phyloP scores from a whole-genome alignment of 140 eudicot genomes.

The Anethum foeniculum region DNA sequence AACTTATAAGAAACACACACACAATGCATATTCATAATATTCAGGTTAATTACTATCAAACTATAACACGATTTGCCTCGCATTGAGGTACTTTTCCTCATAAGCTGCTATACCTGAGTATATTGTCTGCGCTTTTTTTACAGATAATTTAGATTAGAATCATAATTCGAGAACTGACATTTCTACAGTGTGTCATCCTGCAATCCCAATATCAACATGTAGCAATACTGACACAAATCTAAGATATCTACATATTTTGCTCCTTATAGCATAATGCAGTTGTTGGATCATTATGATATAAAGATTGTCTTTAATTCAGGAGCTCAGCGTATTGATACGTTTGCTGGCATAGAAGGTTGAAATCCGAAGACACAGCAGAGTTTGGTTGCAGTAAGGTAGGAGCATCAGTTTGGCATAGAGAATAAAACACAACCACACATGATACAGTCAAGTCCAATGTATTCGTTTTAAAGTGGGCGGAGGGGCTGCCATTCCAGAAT shows the following conservation, averaged over 20 bases:
- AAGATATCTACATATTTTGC: background rate
- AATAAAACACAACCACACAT: background rate
- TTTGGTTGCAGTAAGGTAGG: background rate
- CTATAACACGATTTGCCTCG: background rate
- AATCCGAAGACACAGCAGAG: background rate
- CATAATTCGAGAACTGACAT: background rate
- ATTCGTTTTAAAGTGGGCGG: background rate
- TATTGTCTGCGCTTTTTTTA: background rate
- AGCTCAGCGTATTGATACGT: background rate
- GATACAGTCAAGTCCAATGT: background rate
- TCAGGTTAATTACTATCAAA: background rate
- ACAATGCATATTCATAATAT: background rate
- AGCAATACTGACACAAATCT: background rate
- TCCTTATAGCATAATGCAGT: background rate
- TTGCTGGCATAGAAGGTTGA: background rate
- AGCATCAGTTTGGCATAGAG: background rate
- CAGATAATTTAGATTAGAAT: background rate
- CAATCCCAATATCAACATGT: background rate
- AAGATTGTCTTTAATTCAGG: background rate
- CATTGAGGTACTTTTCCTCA: background rate
- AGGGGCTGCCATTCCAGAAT: background rate
- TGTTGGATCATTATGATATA: background rate
- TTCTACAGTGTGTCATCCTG: background rate
- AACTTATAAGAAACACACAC: background rate
- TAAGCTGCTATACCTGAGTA: background rate